Evolutionary conservation across 1,139 yeast species (phyloP), one percentile per base, ranked within the genome.

Genomic region (Hansenula sp.): DNA sequence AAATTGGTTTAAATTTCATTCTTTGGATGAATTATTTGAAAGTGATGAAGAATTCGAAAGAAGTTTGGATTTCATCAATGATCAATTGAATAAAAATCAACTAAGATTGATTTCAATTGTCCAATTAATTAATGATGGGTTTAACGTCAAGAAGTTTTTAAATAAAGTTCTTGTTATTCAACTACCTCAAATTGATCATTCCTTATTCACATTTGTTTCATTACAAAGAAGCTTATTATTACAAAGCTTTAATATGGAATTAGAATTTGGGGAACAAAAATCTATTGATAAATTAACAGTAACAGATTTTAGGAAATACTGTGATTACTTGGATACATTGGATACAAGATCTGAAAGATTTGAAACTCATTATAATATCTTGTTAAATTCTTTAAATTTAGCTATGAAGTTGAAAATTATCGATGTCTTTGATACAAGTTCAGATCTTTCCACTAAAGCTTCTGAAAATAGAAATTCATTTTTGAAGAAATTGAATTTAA

Each of bases 1-100:
- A 10, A 18, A 28, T 9, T 55, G 58, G 58, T 30, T 48, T 1
- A 36, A 27, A 13, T 13, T 39, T 8, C 58, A 55, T 37, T 38
- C 54, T 4, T 30, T 24, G 12, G 34, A 43, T 13, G 59, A 54
- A 35, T 41, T 53, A 15, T 25, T 27, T 10, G 48, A 49, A 24
- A 51, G 57, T 47, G 53, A 53, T 29, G 42, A 41, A 8, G 59
- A 53, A 35, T 46, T 52, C 16, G 42, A 46, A 21, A 41, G 33
- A 3, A 39, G 47, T 3, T 43, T 42, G 21, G 44, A 41, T 7
- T 31, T 38, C 13, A 31, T 19, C 9, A 50, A 32, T 33, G 41
- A 39, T 19, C 27, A 34, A 9, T 27, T 44, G 2, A 15, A 31
- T 13, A 48, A 38, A 31, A 40, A 40, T n/a, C 33, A 38, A 25